A percentile compares a stretch with the other conserved stretches of the same genome.
These are phyloP conservation scores for Coffea eugenioides DNA, from an alignment of 257 asterid species.

Conservation along the genomic window DNA sequence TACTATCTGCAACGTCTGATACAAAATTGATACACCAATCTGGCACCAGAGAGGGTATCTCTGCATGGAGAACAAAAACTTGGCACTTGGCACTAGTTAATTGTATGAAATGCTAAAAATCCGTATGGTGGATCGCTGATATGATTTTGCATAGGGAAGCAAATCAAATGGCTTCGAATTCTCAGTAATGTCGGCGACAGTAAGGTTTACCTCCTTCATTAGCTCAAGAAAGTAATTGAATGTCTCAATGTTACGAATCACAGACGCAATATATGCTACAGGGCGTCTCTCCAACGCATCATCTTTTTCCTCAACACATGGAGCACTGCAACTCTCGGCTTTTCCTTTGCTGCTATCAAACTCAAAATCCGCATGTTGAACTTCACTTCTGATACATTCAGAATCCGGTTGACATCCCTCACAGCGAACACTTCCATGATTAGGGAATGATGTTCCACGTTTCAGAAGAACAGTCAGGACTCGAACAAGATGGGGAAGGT, in stretches of 20 bases:
- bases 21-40: neutral
- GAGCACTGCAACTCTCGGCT: conserved; percentile 16
- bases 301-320: conserved; percentile 12
- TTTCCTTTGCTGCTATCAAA: conserved; percentile 6
- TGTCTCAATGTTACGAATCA: conserved; percentile 72
- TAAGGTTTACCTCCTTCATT: conserved; percentile 52
- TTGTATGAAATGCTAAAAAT: conserved; percentile 45
- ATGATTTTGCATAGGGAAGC: conserved; percentile 78
- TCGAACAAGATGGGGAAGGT: conserved; percentile 81
- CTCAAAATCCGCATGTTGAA: conserved; percentile 1
- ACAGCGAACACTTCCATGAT: neutral
- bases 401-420: neutral
- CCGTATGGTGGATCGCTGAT: conserved; percentile 53
- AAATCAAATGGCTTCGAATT: conserved; percentile 39
- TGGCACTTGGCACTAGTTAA: conserved; percentile 7
- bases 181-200: conserved; percentile 57
- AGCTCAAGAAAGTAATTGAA: conserved; percentile 62
- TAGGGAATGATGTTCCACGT: conserved; percentile 10
- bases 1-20: too few relatives aligned
- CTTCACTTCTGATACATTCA: neutral
- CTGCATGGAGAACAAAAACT: neutral
- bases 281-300: conserved; percentile 29
- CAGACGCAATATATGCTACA: conserved; percentile 75
- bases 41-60: neutral
- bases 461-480: conserved; percentile 58